Percentiles rank a stretch among this genome's conserved stretches.
Evolutionary conservation across 495 filamentous ascomycete genomes (phyloP).

Genomic region (Schizothecium vesticola): DNA sequence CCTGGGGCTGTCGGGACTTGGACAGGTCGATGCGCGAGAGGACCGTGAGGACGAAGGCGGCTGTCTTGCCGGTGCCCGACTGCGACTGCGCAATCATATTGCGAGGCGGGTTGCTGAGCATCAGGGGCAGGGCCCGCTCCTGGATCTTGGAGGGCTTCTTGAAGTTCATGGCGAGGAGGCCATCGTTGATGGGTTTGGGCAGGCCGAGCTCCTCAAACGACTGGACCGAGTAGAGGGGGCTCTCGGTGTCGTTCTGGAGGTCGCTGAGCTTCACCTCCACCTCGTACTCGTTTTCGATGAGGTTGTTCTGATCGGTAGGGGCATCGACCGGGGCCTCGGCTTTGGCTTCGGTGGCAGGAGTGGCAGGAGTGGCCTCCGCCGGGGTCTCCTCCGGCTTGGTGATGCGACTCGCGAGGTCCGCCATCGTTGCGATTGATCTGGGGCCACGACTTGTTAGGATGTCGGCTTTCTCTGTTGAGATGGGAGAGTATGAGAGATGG

Average conservation of each 20-base stretch:
- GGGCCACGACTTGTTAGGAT: neutral
- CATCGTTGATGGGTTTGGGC: slow-evolving; percentile 47
- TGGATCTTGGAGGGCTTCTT: slow-evolving; percentile 95
- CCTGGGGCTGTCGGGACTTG: slow-evolving; percentile 67
- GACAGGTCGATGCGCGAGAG: slow-evolving; percentile 73
- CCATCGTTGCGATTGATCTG: slow-evolving; percentile 27
- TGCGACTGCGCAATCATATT: slow-evolving; percentile 98
- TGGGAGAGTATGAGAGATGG: neutral
- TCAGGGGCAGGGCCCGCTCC: slow-evolving; percentile 82
- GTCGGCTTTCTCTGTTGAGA: neutral
- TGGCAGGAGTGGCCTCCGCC: slow-evolving; percentile 20
- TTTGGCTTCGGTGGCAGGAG: slow-evolving; percentile 33
- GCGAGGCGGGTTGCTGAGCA: slow-evolving; percentile 71
- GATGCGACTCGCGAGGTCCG: slow-evolving; percentile 60
- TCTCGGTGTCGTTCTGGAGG: slow-evolving; percentile 77
- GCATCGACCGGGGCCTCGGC: slow-evolving; percentile 48
- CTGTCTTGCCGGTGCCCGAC: slow-evolving; percentile 97
- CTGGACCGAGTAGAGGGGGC: slow-evolving; percentile 79
- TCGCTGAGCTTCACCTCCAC: slow-evolving; percentile 88
- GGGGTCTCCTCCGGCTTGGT: slow-evolving; percentile 36
- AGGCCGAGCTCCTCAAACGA: slow-evolving; percentile 83
- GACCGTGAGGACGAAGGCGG: slow-evolving; percentile 89
- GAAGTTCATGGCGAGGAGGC: slow-evolving; percentile 77
- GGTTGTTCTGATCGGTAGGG: slow-evolving; percentile 35
- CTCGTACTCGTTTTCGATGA: slow-evolving; percentile 70